Evolutionary conservation across 768 basidiomycete genomes (phyloP), one percentile per base, ranked within the genome.

Genomic region (Pulveroboletus sp.): DNA sequence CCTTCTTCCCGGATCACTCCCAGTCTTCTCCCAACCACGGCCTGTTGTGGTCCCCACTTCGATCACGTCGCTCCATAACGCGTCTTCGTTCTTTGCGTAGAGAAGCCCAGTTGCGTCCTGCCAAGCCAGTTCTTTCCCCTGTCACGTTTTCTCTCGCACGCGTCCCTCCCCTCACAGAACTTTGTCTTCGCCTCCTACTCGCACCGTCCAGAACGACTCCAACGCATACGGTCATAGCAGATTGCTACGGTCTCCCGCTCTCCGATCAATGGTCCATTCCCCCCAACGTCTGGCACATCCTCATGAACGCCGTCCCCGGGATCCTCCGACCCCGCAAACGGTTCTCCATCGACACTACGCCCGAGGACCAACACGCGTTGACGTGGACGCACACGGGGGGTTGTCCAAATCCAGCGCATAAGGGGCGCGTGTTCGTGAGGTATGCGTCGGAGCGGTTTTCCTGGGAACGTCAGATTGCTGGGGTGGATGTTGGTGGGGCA

Each of bases 381-480:
- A 18, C 54, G 9, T 49, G 33, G 3, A 40, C 43, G 15, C 8
- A 32, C 5, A 43, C 31, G 15, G 76, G 78, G 5, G 69, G 72
- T 6, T 83, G 81, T 52, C 75, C 80, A 21, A 65, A 43, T 46
- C 81, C 74, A 43, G 55, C 52, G 15, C 65, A 61, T 15, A 37
- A 30, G 17, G 60, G 57, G 0, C 55, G 62, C 0, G 62, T 81
- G 11, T 87, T 85, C 48, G 73, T 84, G 6, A 66, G 57, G 21
- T 81, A 77, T 40, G 76, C 75, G 4, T 85, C 85, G 58, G 79
- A 84, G 65, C 70, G 83, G 49, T 78, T 73, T 51, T 79, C 82
- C 3, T 89, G 87, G 87, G 83, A 83, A 59, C 68, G 60, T 7
- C 66, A 50, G 11, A 67, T 86, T 26, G 81, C 78, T 0, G 78